Base-by-base conservation (phyloP, 2,329 filamentous ascomycete species). In the Aspergillus sp. region DNA sequence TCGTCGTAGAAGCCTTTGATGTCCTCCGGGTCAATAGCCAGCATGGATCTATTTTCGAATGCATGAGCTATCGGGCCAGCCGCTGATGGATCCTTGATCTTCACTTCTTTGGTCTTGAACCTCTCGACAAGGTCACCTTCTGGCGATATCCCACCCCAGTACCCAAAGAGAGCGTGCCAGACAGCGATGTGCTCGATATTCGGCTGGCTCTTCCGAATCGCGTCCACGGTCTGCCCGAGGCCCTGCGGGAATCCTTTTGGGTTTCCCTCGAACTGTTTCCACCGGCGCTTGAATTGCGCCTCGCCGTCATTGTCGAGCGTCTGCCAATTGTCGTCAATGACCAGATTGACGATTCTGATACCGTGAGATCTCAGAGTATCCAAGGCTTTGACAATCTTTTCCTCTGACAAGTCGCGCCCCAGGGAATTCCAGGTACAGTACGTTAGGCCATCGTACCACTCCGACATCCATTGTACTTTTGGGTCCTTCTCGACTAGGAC, bases 311-410 rank as follows among this genome's bases (percentile, higher is more conserved):
- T 65, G 15, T 78, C 72, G 5, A 93, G 70, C 6, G 80, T 75
- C 58, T 94, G 88, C 91, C 91, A 98, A 48, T 93, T 93, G 53
- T 98, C 91, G 47, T 98, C 91, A 41, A 98, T 93, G 40, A 96
- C 94, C 2, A 98, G 68, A 49, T 79, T 93, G 0, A 78, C 80
- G 28, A 96, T 71, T 26, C 81, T 78, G 49, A 98, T 84, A 1
- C 79, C 73, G 35, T 82, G 72, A 17, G 76, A 66, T 4, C 78
- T 72, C 8, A 98, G 64, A 1, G 72, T 69, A 36, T 86, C 75
- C 1, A 96, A 66, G 1, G 88, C 86, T 25, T 76, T 59, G 8
- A 86, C 66, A 10, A 98, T 74, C 47, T 86, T 93, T 13, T 84
- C 69, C 39, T 89, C 83, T 0, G 80, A 91, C 20, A 98, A 67